Percentiles rank a stretch among this genome's conserved stretches.
Evolutionary conservation across 2,329 filamentous ascomycete species (phyloP).

Genomic region (Xylariaceae sp.): DNA sequence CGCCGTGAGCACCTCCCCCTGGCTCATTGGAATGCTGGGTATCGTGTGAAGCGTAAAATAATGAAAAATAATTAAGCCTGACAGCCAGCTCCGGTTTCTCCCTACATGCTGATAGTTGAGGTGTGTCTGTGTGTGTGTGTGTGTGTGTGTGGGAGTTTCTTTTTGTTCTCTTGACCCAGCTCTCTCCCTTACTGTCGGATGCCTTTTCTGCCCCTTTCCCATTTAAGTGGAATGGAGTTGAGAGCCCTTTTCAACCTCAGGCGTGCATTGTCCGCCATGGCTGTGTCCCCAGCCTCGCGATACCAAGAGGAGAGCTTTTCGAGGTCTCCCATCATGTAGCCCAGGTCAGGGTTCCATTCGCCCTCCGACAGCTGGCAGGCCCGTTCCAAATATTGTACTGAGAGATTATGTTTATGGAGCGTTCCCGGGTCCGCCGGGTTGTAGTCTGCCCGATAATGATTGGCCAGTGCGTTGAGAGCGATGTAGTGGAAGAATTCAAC

Average conservation of each 20-base stretch:
- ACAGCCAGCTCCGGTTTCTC: too few relatives aligned
- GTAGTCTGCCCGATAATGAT: conserved; percentile 24
- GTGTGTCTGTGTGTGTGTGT: neutral
- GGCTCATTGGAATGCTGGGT: conserved; percentile 1
- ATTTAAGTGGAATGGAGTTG: conserved; percentile 23
- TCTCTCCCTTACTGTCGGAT: conserved; percentile 7
- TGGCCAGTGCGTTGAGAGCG: conserved; percentile 23
- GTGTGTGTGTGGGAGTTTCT: neutral
- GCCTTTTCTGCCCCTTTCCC: conserved; percentile 17
- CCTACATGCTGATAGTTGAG: too few relatives aligned
- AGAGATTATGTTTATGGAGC: conserved; percentile 18
- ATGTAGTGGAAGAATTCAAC: conserved; percentile 27
- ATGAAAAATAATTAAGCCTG: too few relatives aligned
- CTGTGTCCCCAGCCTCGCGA: conserved; percentile 23
- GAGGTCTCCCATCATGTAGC: conserved; percentile 26
- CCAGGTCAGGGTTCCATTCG: conserved; percentile 26
- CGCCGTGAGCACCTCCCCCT: conserved; percentile 1
- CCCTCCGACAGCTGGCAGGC: conserved; percentile 25
- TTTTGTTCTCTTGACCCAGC: too few relatives aligned
- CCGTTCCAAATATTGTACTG: conserved; percentile 23
- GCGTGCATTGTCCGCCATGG: conserved; percentile 18
- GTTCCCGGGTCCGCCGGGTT: conserved; percentile 13
- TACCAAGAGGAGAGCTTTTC: conserved; percentile 26
- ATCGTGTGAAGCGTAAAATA: conserved; percentile 2
- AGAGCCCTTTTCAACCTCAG: conserved; percentile 22